A percentile compares a stretch with the other conserved stretches of the same genome.
These are phyloP conservation scores for Ceriops tagal DNA, from an alignment of 345 rosid species.

Conservation along the genomic window DNA sequence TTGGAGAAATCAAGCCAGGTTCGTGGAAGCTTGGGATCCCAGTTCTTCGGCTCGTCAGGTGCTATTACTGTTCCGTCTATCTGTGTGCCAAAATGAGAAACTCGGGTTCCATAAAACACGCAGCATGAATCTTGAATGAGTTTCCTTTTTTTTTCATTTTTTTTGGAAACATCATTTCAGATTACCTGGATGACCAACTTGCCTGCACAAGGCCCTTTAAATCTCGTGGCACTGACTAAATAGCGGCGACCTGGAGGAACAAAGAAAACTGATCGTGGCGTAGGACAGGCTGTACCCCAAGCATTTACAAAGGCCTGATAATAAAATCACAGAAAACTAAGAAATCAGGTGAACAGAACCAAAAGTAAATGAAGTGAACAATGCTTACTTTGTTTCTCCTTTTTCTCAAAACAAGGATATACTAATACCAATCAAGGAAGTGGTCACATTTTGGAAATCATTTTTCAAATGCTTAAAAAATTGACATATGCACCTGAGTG, in stretches of 20 bases:
- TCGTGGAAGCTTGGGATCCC: conserved; percentile 70
- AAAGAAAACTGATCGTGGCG: conserved; percentile 61
- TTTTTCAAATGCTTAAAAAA: not conserved
- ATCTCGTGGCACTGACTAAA: conserved; percentile 76
- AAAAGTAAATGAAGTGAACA: not conserved
- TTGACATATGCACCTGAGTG: conserved; percentile 57
- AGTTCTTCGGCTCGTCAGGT: conserved; percentile 75
- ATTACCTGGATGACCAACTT: conserved; percentile 72
- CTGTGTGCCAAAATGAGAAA: conserved; percentile 34
- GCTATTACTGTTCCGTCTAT: conserved; percentile 93
- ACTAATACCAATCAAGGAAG: not conserved
- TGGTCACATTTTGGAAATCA: no score
- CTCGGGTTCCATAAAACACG: not conserved
- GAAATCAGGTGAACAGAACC: not conserved
- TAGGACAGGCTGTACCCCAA: conserved; percentile 72
- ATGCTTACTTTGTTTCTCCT: no score
- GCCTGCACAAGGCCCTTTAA: conserved; percentile 82
- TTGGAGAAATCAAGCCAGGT: conserved; percentile 87
- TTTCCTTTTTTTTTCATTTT: not conserved
- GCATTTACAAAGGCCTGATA: conserved; percentile 67
- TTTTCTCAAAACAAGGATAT: no score
- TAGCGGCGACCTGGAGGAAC: conserved; percentile 69
- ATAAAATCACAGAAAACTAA: not conserved
- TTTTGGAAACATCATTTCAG: not conserved
- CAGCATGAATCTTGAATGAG: no score